phyloP scores from a whole-genome alignment of 352 stramenopile species.

The Phytophthora aleatoria region DNA sequence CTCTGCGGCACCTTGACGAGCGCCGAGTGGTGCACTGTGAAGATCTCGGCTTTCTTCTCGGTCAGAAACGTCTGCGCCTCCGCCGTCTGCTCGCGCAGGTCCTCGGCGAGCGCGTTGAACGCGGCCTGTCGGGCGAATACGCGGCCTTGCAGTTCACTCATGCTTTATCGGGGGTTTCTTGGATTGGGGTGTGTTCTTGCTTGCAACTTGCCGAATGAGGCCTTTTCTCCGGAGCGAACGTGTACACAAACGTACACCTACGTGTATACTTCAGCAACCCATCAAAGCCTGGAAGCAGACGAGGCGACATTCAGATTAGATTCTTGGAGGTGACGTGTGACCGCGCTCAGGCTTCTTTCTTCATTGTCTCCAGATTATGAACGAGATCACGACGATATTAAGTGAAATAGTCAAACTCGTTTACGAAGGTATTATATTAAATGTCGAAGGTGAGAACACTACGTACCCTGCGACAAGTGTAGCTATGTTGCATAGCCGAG shows the following conservation, averaged over 20 bases:
- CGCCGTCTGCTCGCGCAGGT: slow-evolving; percentile 37
- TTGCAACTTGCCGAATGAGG: slow-evolving; percentile 40
- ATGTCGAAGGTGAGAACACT: slow-evolving; percentile 2
- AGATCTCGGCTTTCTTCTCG: slow-evolving; percentile 48
- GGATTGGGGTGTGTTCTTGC: slow-evolving; percentile 14
- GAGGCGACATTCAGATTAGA: neutral
- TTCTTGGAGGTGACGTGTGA: slow-evolving; percentile 2
- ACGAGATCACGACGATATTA: neutral
- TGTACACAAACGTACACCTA: slow-evolving; percentile 9
- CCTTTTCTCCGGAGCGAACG: slow-evolving; percentile 3
- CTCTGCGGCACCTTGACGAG: slow-evolving; percentile 49
- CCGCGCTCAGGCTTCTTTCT: neutral
- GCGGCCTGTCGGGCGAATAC: slow-evolving; percentile 32
- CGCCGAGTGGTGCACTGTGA: slow-evolving; percentile 44
- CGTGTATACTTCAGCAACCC: slow-evolving; percentile 10
- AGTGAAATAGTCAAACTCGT: neutral
- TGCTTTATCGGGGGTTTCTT: slow-evolving; percentile 16
- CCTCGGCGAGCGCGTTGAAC: slow-evolving; percentile 32
- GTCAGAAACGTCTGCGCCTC: slow-evolving; percentile 40
- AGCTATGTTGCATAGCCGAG: slow-evolving; percentile 29
- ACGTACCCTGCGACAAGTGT: slow-evolving; percentile 22
- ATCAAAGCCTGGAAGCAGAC: slow-evolving; percentile 17
- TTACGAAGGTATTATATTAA: neutral
- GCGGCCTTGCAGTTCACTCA: slow-evolving; percentile 41
- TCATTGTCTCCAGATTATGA: neutral